Evolutionary conservation across 2,329 filamentous ascomycete genomes (phyloP), one percentile per base, ranked within the genome.

Genomic region (Epichloe coenophiala): DNA sequence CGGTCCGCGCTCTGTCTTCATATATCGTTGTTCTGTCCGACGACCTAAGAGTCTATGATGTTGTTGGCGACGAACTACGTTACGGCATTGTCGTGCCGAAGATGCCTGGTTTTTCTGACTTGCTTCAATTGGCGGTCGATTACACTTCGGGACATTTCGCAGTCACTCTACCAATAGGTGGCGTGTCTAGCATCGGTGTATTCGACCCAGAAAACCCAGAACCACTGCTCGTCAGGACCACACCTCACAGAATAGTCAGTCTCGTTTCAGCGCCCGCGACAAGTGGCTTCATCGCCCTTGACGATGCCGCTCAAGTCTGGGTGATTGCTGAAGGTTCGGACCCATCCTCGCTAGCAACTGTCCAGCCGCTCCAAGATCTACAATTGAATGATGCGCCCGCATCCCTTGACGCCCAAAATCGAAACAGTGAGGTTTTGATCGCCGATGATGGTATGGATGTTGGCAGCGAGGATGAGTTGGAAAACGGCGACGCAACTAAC

Each of bases 41-140:
- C 42, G 77, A 80, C 31, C 73, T 96, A 8, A 74, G 80, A 40
- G 83, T 95, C 37, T 95, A 88, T 73, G 86, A 98, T 64, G 76
- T 94, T 11, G 86, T 97, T 7, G 75, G 81, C 47, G 86, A 95
- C 59, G 77, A 83, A 58, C 73, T 90, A 45, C 76, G 79, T 37
- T 88, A 84, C 60, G 80, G 79, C 46, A 72, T 85, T 47, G 69
- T 75, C 27, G 68, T 89, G 13, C 72, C 67, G 39, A 65, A 71
- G 47, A 60, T 64, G 9, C 57, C 65, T n/a, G 62, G 63, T 19
- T 60, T 66, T 51, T 63, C 65, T 47, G 53, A 76, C 45, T 68
- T 83, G 55, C 70, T 78, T 50, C 83, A 85, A 51, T 72, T 96
- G 9, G 84, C 87, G n/a, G 76, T 86, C 47, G 86, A 94, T 60